Evolutionary conservation across 2,329 filamentous ascomycete genomes (phyloP).

Genomic region (Fusarium torulosum): DNA sequence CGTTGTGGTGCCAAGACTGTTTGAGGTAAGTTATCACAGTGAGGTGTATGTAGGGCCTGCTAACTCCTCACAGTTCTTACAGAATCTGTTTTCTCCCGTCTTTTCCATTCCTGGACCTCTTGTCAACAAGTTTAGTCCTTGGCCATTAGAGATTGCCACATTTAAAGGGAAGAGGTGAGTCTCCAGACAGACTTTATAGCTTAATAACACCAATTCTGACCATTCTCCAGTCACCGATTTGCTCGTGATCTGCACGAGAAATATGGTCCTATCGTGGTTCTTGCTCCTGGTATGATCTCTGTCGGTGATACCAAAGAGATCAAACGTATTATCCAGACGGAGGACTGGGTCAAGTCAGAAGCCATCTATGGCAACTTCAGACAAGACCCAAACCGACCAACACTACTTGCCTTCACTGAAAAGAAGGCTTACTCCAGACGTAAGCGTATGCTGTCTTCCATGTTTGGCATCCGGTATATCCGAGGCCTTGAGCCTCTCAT

Average conservation of each 20-base stretch:
- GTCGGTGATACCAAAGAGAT: conserved; percentile 7
- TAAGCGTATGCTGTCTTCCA: conserved; percentile 12
- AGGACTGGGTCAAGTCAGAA: conserved; percentile 14
- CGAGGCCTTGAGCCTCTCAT: conserved; percentile 15
- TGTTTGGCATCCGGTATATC: conserved; percentile 12
- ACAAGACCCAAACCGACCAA: conserved; percentile 9
- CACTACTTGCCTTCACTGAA: conserved; percentile 8
- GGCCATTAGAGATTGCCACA: conserved; percentile 6
- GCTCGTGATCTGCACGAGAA: background rate
- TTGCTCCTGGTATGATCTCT: conserved; percentile 7
- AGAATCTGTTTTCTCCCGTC: background rate
- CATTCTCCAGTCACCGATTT: background rate
- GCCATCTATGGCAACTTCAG: conserved; percentile 12
- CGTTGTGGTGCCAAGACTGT: background rate
- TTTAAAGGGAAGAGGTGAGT: conserved; percentile 6
- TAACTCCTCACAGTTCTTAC: background rate
- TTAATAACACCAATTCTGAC: background rate
- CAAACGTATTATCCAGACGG: conserved; percentile 3
- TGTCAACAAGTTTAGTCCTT: conserved; percentile 5
- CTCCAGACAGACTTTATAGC: fast-evolving
- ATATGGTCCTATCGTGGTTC: conserved; percentile 12
- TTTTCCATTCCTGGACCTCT: background rate
- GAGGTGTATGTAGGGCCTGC: too few relatives aligned
- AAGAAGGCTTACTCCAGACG: conserved; percentile 7
- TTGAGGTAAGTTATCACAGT: background rate